These are phyloP conservation scores for Cucumis sativus DNA, from an alignment of 306 rosid genomes.

Conservation along the genomic window Cucumber_9930_V3 NC_026659.2:17468501-17469000, in stretches of 20 bases:
- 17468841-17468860: neutral
- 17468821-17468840: neutral
- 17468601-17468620: neutral
- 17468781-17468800: slow-evolving; percentile 7
- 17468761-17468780: slow-evolving; percentile 18
- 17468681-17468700: slow-evolving; percentile 75
- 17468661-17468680: slow-evolving; percentile 64
- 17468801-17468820: neutral
- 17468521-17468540: neutral
- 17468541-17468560: neutral
- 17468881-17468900: neutral
- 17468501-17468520: neutral
- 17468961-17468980: neutral
- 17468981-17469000: neutral
- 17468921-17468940: neutral
- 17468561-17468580: neutral
- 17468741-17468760: slow-evolving; percentile 58
- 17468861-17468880: neutral
- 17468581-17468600: neutral
- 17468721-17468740: slow-evolving; percentile 70
- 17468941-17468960: neutral
- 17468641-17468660: slow-evolving; percentile 27
- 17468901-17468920: neutral
- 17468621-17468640: slow-evolving; percentile 6
- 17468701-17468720: slow-evolving; percentile 65